Conservation (phyloP, 805 yeast species). For the Saturnispora hagleri region DNA sequence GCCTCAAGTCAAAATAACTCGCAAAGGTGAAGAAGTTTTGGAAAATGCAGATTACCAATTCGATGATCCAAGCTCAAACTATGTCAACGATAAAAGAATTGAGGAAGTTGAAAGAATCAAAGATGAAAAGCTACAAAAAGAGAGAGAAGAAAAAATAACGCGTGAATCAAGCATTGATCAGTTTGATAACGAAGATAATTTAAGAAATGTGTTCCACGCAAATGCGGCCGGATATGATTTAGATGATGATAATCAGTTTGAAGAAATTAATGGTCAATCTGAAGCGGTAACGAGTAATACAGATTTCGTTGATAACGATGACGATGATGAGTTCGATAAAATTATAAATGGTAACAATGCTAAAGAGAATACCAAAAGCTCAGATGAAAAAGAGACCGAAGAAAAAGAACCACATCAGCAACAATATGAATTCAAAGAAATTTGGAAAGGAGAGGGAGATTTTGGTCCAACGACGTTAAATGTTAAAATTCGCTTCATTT, state of each 20-base stretch:
- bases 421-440: background rate
- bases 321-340: conserved; percentile 15
- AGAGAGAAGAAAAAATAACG: conserved; percentile 7
- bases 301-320: conserved; percentile 10
- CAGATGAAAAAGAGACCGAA: background rate
- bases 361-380: background rate
- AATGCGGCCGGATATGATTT: conserved; percentile 3
- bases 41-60: conserved; percentile 38
- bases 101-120: conserved; percentile 22
- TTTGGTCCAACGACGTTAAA: conserved; percentile 8
- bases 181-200: background rate
- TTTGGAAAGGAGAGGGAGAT: conserved; percentile 18
- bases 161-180: conserved; percentile 8
- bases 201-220: conserved; percentile 4
- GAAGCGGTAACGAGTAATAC: conserved; percentile 2
- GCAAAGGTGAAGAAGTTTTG: conserved; percentile 79
- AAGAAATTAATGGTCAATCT: conserved; percentile 4
- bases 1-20: conserved; percentile 60
- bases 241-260: conserved; percentile 2
- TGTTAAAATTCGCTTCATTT: conserved; percentile 12
- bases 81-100: conserved; percentile 14
- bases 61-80: conserved; percentile 14
- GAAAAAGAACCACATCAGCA: background rate
- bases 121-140: conserved; percentile 5
- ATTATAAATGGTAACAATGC: conserved; percentile 8